phyloP scores from a whole-genome alignment of 2,329 filamentous ascomycete genomes.

The Exophiala lecanii-corni region DNA sequence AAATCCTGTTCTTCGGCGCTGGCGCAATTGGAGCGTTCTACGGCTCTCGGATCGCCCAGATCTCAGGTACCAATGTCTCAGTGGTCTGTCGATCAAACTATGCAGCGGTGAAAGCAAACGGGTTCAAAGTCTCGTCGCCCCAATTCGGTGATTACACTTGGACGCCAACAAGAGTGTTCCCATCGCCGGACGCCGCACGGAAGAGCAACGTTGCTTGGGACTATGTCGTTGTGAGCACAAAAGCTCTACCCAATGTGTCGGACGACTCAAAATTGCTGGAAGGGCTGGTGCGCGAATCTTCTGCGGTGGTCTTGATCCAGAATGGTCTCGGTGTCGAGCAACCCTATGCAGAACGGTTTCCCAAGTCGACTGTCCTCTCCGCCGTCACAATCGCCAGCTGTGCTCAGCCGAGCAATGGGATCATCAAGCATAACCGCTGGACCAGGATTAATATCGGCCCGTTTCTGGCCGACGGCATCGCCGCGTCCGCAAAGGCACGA shows the following conservation, averaged over 20 bases:
- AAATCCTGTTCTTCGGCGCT: slow-evolving; percentile 27
- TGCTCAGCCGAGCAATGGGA: slow-evolving; percentile 59
- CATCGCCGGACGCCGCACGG: slow-evolving; percentile 53
- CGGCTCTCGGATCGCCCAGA: slow-evolving; percentile 23
- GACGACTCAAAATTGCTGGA: slow-evolving; percentile 58
- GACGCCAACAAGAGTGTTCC: slow-evolving; percentile 57
- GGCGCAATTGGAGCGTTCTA: slow-evolving; percentile 28
- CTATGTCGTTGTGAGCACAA: slow-evolving; percentile 66
- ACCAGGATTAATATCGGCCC: slow-evolving; percentile 67
- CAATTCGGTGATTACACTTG: slow-evolving; percentile 66
- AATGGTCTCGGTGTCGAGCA: slow-evolving; percentile 68
- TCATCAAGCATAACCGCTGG: slow-evolving; percentile 68
- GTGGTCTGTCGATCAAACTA: slow-evolving; percentile 73
- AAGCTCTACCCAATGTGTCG: slow-evolving; percentile 63
- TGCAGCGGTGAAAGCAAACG: slow-evolving; percentile 54
- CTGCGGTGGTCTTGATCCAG: slow-evolving; percentile 63
- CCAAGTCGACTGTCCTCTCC: slow-evolving; percentile 56
- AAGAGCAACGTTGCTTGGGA: slow-evolving; percentile 50
- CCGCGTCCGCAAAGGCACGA: slow-evolving; percentile 28
- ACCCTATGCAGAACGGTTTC: slow-evolving; percentile 61
- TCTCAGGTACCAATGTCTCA: slow-evolving; percentile 53
- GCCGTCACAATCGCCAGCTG: slow-evolving; percentile 67
- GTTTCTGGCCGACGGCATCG: slow-evolving; percentile 51
- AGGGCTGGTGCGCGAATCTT: slow-evolving; percentile 52
- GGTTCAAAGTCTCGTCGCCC: slow-evolving; percentile 61